A percentile compares a stretch with the other conserved stretches of the same genome.
Conservation (phyloP, 352 stramenopile species). For the Plasmopara muralis region DNA sequence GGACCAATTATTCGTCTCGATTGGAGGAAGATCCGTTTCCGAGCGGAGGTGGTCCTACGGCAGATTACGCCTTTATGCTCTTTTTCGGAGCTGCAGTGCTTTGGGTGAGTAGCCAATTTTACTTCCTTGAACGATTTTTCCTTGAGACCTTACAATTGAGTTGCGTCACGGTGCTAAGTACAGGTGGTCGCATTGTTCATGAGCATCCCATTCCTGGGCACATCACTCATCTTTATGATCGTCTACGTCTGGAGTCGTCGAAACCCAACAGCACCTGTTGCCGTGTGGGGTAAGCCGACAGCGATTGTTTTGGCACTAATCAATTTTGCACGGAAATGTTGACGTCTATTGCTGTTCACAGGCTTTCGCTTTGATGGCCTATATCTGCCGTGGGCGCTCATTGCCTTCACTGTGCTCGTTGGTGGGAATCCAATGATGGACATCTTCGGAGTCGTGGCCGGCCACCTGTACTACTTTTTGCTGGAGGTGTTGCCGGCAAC, state of each 20-base stretch:
- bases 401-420: constrained; percentile 84
- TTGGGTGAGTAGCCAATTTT: constrained; percentile 37
- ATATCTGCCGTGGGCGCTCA: constrained; percentile 85
- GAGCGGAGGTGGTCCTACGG: constrained; percentile 65
- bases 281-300: constrained; percentile 63
- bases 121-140: too few relatives aligned
- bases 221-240: constrained; percentile 87
- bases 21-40: constrained; percentile 83
- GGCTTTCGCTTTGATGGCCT: constrained; percentile 84
- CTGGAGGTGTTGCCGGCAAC: constrained; percentile 81
- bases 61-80: constrained; percentile 88
- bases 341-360: constrained; percentile 9
- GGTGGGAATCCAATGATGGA: constrained; percentile 84
- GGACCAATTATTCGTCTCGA: constrained; percentile 75
- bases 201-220: constrained; percentile 73
- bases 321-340: not conserved
- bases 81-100: constrained; percentile 75
- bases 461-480: constrained; percentile 88
- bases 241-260: constrained; percentile 88
- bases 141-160: too few relatives aligned
- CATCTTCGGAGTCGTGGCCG: constrained; percentile 76
- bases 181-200: constrained; percentile 83
- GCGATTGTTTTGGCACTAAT: too few relatives aligned
- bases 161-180: constrained; percentile 1
- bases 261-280: constrained; percentile 71